These are phyloP conservation scores for Saturnispora saitoi DNA, from an alignment of 805 yeast species.

Conservation along the genomic window DNA sequence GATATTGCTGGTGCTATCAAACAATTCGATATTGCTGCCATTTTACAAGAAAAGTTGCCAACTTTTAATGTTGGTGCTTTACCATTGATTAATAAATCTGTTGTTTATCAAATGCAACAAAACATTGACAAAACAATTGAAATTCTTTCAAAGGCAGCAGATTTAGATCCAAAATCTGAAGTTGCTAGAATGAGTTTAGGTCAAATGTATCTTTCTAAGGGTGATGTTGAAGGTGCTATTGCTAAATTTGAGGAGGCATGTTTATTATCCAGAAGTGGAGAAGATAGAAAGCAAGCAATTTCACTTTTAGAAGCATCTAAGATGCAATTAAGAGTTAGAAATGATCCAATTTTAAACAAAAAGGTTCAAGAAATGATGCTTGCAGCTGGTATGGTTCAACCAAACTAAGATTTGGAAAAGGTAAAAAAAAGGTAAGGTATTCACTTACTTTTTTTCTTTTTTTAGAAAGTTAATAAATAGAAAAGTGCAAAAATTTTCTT, in stretches of 20 bases:
- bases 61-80: slow-evolving; percentile 76
- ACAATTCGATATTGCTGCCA: slow-evolving; percentile 80
- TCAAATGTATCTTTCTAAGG: slow-evolving; percentile 78
- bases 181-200: slow-evolving; percentile 87
- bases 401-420: not conserved
- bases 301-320: slow-evolving; percentile 89
- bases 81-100: slow-evolving; percentile 85
- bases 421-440: not conserved
- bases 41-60: slow-evolving; percentile 65
- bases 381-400: slow-evolving; percentile 6
- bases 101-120: slow-evolving; percentile 51
- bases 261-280: slow-evolving; percentile 69
- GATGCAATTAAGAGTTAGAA: slow-evolving; percentile 71
- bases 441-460: not conserved
- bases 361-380: slow-evolving; percentile 57
- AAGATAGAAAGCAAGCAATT: slow-evolving; percentile 84
- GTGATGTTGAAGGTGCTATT: slow-evolving; percentile 75
- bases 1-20: slow-evolving; percentile 63
- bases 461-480: too few species aligned
- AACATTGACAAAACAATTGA: slow-evolving; percentile 51
- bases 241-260: slow-evolving; percentile 76
- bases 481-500: not conserved
- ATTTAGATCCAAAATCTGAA: slow-evolving; percentile 81
- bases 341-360: slow-evolving; percentile 55
- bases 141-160: slow-evolving; percentile 65